Conservation (phyloP, 306 rosid genomes). For the Trifolium fragiferum region DNA sequence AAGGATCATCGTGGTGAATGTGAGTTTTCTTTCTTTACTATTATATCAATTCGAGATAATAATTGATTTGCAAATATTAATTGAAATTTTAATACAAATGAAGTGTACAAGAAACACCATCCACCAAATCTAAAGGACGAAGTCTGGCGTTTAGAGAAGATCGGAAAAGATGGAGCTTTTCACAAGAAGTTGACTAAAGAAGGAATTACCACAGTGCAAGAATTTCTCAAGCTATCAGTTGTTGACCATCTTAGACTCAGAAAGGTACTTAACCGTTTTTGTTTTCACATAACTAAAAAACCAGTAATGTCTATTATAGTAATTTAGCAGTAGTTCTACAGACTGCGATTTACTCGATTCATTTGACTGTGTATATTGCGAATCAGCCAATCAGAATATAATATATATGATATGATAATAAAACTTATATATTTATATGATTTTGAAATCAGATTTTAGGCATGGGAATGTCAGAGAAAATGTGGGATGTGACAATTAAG, state of each 20-base stretch:
- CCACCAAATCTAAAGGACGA: conserved; percentile 82
- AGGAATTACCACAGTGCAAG: conserved; percentile 69
- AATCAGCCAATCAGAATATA: too few species aligned
- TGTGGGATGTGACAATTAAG: conserved; percentile 73
- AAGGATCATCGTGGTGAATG: too few species aligned
- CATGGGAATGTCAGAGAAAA: conserved; percentile 75
- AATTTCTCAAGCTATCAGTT: conserved; percentile 65
- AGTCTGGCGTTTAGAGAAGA: conserved; percentile 95
- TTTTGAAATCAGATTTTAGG: conserved; percentile 64
- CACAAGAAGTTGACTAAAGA: conserved; percentile 54
- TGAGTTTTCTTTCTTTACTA: too few species aligned
- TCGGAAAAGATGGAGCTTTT: conserved; percentile 92
- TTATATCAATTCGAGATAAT: too few species aligned
- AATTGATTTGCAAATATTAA: too few species aligned
- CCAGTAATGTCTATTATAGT: too few species aligned
- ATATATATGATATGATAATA: too few species aligned
- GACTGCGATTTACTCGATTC: too few species aligned
- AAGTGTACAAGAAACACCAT: conserved; percentile 93
- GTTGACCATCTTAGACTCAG: conserved; percentile 58
- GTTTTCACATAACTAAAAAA: not conserved
- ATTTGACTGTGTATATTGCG: too few species aligned
- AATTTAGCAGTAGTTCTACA: too few species aligned
- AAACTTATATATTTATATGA: too few species aligned
- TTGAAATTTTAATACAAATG: not conserved
- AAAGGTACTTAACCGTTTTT: conserved; percentile 41